A percentile compares a stretch with the other conserved stretches of the same genome.
phyloP scores from a whole-genome alignment of 257 asterid species.

The Cruciata laevipes region DNA sequence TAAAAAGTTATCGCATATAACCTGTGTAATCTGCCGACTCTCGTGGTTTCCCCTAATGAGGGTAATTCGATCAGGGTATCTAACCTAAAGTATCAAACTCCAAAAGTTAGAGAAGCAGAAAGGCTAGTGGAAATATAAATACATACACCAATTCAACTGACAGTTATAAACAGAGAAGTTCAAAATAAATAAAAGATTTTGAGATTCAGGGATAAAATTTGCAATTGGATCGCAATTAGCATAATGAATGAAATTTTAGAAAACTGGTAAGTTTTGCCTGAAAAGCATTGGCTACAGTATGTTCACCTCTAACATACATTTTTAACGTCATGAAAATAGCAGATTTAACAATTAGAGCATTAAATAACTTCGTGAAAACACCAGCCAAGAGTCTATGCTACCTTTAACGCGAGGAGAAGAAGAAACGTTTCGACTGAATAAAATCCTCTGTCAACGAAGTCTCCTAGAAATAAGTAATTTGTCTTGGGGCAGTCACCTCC shows the following conservation, averaged over 20 bases:
- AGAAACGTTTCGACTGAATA: conserved; percentile 96
- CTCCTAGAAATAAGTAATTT: conserved; percentile 95
- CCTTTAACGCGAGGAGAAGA: conserved; percentile 94
- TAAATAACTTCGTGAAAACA: background rate
- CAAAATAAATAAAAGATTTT: background rate
- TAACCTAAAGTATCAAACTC: conserved; percentile 46
- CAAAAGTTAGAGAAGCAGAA: conserved; percentile 5
- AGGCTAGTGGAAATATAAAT: background rate
- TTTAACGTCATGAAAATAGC: background rate
- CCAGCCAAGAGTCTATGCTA: conserved; percentile 18
- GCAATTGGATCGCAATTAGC: background rate
- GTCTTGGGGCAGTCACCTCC: conserved; percentile 97
- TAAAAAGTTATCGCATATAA: conserved; percentile 20
- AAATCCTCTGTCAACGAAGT: conserved; percentile 93
- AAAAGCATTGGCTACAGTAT: background rate
- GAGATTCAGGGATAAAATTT: background rate
- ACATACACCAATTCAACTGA: background rate
- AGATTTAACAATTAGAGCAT: background rate
- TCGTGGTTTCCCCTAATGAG: conserved; percentile 96
- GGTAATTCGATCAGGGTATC: conserved; percentile 96
- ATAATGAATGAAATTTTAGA: background rate
- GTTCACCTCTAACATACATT: background rate
- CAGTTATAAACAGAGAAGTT: background rate
- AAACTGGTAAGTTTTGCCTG: background rate
- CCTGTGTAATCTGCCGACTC: conserved; percentile 99